phyloP scores from a whole-genome alignment of 768 basidiomycete genomes.

The Suillus decipiens region DNA sequence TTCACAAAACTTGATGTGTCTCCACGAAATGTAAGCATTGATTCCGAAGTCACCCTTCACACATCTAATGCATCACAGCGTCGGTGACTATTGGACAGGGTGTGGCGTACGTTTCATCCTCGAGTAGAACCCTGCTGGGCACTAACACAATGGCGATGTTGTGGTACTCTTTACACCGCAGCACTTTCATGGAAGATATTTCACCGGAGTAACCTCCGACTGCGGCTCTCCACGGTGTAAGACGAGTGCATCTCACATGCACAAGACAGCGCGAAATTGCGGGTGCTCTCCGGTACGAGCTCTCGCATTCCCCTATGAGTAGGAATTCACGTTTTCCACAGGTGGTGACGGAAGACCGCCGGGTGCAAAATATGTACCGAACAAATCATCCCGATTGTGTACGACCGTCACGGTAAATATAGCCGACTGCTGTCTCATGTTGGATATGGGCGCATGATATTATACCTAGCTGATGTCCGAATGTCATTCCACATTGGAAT shows the following conservation, averaged over 20 bases:
- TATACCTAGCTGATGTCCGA: neutral
- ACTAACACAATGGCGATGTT: neutral
- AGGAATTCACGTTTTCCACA: constrained; percentile 13
- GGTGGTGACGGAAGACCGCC: constrained; percentile 38
- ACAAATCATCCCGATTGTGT: constrained; percentile 35
- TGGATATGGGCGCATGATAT: constrained; percentile 4
- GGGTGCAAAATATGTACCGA: constrained; percentile 39
- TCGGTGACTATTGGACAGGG: constrained; percentile 39
- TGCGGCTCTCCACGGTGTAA: constrained; percentile 35
- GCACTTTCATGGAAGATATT: constrained; percentile 42
- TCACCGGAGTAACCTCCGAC: constrained; percentile 33
- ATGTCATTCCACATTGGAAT: constrained; percentile 15
- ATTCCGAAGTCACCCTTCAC: constrained; percentile 6
- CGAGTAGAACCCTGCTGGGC: neutral
- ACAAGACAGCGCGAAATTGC: constrained; percentile 37
- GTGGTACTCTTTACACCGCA: constrained; percentile 16
- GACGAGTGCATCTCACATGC: constrained; percentile 36
- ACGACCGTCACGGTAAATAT: constrained; percentile 18
- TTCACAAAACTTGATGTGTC: constrained; percentile 25
- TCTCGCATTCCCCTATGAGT: constrained; percentile 16
- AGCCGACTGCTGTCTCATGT: constrained; percentile 7
- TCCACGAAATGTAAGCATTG: constrained; percentile 37
- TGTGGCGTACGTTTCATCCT: constrained; percentile 32
- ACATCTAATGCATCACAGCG: constrained; percentile 20
- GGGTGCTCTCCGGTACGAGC: constrained; percentile 31